Percentiles rank a stretch among this genome's conserved stretches.
phyloP scores from a whole-genome alignment of 805 yeast genomes.

The Metschnikowia baotianmanensis region DNA sequence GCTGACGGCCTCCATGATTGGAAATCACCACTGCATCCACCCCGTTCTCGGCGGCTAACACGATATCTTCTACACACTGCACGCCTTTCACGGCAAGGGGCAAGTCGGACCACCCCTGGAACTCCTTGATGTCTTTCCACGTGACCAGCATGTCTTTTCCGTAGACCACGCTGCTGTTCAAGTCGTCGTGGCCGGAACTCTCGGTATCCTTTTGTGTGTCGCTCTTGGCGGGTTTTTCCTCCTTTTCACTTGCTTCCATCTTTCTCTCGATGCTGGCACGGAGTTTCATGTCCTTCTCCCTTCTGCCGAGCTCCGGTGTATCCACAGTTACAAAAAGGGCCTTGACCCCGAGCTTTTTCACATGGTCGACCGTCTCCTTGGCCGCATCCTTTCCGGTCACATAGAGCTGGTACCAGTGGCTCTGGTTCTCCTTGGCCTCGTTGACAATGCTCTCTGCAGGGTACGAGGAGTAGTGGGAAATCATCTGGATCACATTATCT shows the following conservation, averaged over 20 bases:
- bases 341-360: slow-evolving; percentile 54
- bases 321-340: slow-evolving; percentile 89
- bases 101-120: slow-evolving; percentile 31
- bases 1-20: slow-evolving; percentile 88
- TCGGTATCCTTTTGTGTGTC: not conserved
- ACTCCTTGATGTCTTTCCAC: slow-evolving; percentile 39
- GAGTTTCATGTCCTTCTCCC: slow-evolving; percentile 47
- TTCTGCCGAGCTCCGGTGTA: slow-evolving; percentile 79
- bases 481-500: slow-evolving; percentile 77
- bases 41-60: slow-evolving; percentile 55
- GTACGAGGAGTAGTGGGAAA: slow-evolving; percentile 87
- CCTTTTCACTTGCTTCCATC: slow-evolving; percentile 3
- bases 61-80: slow-evolving; percentile 63
- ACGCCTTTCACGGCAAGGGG: slow-evolving; percentile 65
- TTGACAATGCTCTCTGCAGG: slow-evolving; percentile 82
- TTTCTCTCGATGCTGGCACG: slow-evolving; percentile 22
- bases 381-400: slow-evolving; percentile 59
- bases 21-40: slow-evolving; percentile 70
- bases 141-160: slow-evolving; percentile 29
- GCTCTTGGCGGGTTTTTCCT: not conserved
- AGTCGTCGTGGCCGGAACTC: slow-evolving; percentile 6
- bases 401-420: slow-evolving; percentile 87
- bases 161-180: slow-evolving; percentile 10
- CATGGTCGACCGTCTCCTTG: slow-evolving; percentile 66
- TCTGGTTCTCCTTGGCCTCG: slow-evolving; percentile 62